Evolutionary conservation across 2,329 filamentous ascomycete species (phyloP).

Genomic region (Claviceps sp.): DNA sequence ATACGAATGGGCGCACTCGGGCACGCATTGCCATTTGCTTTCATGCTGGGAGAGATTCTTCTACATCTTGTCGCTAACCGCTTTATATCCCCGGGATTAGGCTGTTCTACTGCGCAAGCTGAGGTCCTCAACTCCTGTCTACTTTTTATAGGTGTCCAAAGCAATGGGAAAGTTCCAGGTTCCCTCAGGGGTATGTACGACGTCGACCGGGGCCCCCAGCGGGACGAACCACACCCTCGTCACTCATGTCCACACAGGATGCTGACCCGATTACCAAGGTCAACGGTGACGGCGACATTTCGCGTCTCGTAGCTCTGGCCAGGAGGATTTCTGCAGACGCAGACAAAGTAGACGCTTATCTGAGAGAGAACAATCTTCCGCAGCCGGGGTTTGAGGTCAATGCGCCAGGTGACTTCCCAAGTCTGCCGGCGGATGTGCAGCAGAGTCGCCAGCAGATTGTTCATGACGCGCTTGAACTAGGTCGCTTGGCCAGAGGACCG

Average conservation of each 20-base stretch:
- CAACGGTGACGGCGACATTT: slow-evolving; percentile 10
- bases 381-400: slow-evolving; percentile 32
- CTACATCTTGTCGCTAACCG: background rate
- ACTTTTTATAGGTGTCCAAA: background rate
- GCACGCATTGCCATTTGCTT: background rate
- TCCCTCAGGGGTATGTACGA: slow-evolving; percentile 21
- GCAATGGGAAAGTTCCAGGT: slow-evolving; percentile 22
- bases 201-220: slow-evolving; percentile 11
- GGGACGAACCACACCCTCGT: background rate
- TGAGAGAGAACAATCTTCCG: slow-evolving; percentile 27
- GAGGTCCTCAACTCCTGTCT: too few species aligned
- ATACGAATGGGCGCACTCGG: background rate
- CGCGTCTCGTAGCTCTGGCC: slow-evolving; percentile 31
- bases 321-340: slow-evolving; percentile 34
- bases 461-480: slow-evolving; percentile 34
- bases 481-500: slow-evolving; percentile 33
- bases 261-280: slow-evolving; percentile 1
- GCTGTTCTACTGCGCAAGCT: background rate
- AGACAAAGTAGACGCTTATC: slow-evolving; percentile 33
- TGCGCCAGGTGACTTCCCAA: slow-evolving; percentile 31
- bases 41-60: background rate
- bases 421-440: slow-evolving; percentile 31
- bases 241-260: slow-evolving; percentile 1
- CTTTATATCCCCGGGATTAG: background rate
- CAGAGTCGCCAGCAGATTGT: slow-evolving; percentile 33